Evolutionary conservation across 352 stramenopile genomes (phyloP), one percentile per base, ranked within the genome.

Genomic region (Pythium sp.): DNA sequence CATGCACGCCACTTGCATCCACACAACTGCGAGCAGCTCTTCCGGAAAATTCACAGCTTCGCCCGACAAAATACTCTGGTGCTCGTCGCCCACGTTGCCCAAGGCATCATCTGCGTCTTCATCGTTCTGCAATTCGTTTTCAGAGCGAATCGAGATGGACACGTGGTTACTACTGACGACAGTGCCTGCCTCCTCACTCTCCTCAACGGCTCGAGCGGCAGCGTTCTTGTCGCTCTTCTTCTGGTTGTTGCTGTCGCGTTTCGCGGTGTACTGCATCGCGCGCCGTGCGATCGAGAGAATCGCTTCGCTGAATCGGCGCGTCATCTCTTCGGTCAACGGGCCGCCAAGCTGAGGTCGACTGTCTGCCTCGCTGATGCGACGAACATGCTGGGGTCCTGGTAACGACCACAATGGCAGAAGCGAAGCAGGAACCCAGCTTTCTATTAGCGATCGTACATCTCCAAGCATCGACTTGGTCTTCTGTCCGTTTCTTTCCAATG

Each of bases 1-100:
- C 54, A 94, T 43, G 24, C 82, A 87, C 24, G 87, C 88, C 7
- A 94, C 64, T 14, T 90, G 77, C 82, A 93, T 96, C 88, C 88
- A 96, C 24, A 93, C 66, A n/a, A 91, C 75, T 0, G 86, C 81
- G 18, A 96, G 62, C 6, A 94, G 58, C 62, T 94, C 84, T 60
- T 89, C 76, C 0, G 86, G 77, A 30, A 94, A 92, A 2, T 68
- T 65, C 18, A 77, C 55, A 4, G 75, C 65, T 30, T 76, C 67
- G 1, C 36, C 30, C 1, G 65, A 71, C 58, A 74, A 72, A 58
- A 67, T 72, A 22, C 47, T 59, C 59, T 49, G 63, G 41, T 61
- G 58, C 36, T 71, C 69, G 56, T 34, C 46, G 15, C 36, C 26
- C 1, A 30, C 47, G 22, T 15, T 41, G 12, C 53, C 58, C 34